Evolutionary conservation across 1,139 yeast species (phyloP).

Genomic region (Debaryomyces singareniensis): DNA sequence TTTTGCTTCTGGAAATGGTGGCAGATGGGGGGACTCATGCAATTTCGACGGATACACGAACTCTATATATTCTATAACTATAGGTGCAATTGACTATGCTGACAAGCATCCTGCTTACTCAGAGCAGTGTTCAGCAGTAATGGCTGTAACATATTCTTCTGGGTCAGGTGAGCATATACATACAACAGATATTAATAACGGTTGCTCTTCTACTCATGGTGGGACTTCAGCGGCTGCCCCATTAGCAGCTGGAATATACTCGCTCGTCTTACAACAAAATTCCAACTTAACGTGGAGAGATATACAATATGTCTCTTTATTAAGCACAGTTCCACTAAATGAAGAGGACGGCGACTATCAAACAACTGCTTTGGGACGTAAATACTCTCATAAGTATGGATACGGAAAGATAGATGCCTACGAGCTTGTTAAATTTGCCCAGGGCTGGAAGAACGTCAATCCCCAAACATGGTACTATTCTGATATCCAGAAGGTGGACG

Average conservation of each 20-base stretch:
- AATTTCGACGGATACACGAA: constrained; percentile 98
- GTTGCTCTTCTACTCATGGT: constrained; percentile 74
- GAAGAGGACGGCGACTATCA: constrained; percentile 70
- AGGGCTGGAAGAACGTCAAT: constrained; percentile 74
- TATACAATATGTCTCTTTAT: constrained; percentile 74
- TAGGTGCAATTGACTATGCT: constrained; percentile 84
- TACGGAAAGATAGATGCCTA: constrained; percentile 90
- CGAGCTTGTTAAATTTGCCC: constrained; percentile 65
- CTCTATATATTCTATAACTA: constrained; percentile 90
- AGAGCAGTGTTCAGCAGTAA: constrained; percentile 90
- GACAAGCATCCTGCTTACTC: constrained; percentile 86
- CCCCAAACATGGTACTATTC: constrained; percentile 84
- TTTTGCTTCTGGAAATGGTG: constrained; percentile 97
- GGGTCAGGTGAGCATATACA: constrained; percentile 89
- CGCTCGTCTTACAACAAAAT: constrained; percentile 74
- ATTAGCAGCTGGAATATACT: constrained; percentile 88
- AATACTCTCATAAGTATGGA: constrained; percentile 83
- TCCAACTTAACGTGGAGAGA: constrained; percentile 96
- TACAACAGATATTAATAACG: constrained; percentile 76
- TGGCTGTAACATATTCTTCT: constrained; percentile 93
- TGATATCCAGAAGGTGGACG: constrained; percentile 30
- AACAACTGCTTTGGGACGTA: constrained; percentile 49
- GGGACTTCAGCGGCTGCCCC: constrained; percentile 99
- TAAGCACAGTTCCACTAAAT: constrained; percentile 66
- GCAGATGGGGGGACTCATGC: constrained; percentile 75